Percentiles rank a stretch among this genome's conserved stretches.
Conservation (phyloP, 2,329 filamentous ascomycete species). For the Fusarium compactum region DNA sequence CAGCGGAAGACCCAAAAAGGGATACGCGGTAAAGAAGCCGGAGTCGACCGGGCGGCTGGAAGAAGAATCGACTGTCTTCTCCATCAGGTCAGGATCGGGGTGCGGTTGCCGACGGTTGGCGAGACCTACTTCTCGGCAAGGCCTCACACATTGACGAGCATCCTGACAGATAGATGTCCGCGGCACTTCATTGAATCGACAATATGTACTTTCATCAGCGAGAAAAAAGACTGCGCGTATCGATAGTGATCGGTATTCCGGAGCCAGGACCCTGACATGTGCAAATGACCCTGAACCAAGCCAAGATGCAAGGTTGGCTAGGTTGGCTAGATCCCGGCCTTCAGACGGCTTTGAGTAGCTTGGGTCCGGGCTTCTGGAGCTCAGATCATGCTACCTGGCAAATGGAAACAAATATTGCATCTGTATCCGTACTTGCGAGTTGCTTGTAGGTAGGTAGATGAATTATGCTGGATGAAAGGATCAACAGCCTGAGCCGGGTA, state of each 20-base stretch:
- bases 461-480: conserved; percentile 42
- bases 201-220: neutral
- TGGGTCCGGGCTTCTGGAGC: conserved; percentile 17
- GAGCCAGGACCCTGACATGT: conserved; percentile 6
- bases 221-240: neutral
- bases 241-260: conserved; percentile 1
- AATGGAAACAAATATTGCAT: neutral
- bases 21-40: conserved; percentile 38
- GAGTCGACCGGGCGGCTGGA: conserved; percentile 41
- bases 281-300: neutral
- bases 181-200: neutral
- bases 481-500: conserved; percentile 23
- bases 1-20: conserved; percentile 33
- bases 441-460: neutral
- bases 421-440: neutral
- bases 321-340: conserved; percentile 11
- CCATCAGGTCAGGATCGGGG: conserved; percentile 10
- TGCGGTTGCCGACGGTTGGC: conserved; percentile 24
- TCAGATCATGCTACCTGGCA: conserved; percentile 26
- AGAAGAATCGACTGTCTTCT: conserved; percentile 15
- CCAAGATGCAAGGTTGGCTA: neutral
- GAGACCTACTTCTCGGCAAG: conserved; percentile 3
- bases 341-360: conserved; percentile 5
- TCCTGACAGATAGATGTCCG: neutral
- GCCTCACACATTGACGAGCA: conserved; percentile 1